Evolutionary conservation across 805 yeast genomes (phyloP), one percentile per base, ranked within the genome.

Genomic region (Zygosaccharomyces rouxii): DNA sequence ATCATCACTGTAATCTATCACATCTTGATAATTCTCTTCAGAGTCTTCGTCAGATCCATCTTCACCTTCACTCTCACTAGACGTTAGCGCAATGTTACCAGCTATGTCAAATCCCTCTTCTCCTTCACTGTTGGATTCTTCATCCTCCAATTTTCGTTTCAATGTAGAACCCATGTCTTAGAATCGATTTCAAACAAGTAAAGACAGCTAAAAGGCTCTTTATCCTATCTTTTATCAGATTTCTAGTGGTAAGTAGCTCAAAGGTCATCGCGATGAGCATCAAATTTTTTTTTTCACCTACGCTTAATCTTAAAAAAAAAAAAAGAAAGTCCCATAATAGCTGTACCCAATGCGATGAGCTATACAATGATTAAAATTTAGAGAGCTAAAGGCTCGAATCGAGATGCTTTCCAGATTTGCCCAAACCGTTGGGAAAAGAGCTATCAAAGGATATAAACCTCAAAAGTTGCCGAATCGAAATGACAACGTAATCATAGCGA

Each of bases 401-500:
- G 16, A 18, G 18, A 51, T 56, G 56, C 46, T 53, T 5, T 35
- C 52, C 4, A 45, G 39, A n/a, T 55, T 49, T 42, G 10, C 35
- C 19, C 47, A 50, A 11, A 10, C 49, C 16, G 35, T 47, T 16
- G 35, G 40, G 4, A 50, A 48, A 11, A 47, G 64, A 26, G 31
- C 26, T 3, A 30, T 55, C 4, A 35, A 43, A 3, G 56, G 62
- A 2, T 56, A 58, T 13, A 46, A 48, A 14, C 46, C 54, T 4
- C 55, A 52, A 30, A 23, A n/a, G 28, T 13, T 56, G 16, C 92
- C 92, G 0, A 52, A 56, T 0, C 54, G 54, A 7, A 64, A 73
- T 28, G 96, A 87, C 57, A 79, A 76, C 46, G 77, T 92, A 19
- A 70, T 86, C 18, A 80, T 94, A 4, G 97, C 98, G 6, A 87